Percentiles rank a stretch among this genome's conserved stretches.
Evolutionary conservation across 345 rosid species (phyloP).

Genomic region (Eutrema yunnanense): DNA sequence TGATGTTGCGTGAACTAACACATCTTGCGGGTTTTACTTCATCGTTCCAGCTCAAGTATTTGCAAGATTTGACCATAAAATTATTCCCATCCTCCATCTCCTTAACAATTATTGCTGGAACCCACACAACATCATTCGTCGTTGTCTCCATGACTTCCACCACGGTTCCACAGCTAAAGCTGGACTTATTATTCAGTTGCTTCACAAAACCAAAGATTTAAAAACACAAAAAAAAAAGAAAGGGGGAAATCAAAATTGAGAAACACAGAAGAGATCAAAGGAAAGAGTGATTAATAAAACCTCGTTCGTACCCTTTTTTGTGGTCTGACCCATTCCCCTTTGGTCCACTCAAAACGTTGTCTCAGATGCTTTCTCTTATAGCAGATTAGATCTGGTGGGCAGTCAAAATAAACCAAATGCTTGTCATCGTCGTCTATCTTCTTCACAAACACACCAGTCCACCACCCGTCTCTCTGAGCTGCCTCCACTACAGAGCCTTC

Average conservation of each 20-base stretch:
- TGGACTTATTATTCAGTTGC: conserved; percentile 34
- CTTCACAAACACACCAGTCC: background rate
- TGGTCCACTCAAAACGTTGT: conserved; percentile 2
- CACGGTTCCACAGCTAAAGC: conserved; percentile 28
- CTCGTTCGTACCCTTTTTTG: background rate
- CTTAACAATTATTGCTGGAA: conserved; percentile 48
- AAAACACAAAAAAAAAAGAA: too few relatives aligned
- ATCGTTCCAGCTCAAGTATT: conserved; percentile 25
- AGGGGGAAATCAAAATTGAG: background rate
- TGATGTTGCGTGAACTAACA: conserved; percentile 34
- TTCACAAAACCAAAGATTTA: conserved; percentile 10
- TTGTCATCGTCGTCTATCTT: background rate
- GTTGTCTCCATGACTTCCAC: conserved; percentile 41
- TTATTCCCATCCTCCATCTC: conserved; percentile 33
- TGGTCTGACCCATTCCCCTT: conserved; percentile 22
- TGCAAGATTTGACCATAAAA: conserved; percentile 38
- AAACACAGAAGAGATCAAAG: background rate
- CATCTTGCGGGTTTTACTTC: conserved; percentile 7
- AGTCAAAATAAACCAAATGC: background rate
- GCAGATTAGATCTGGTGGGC: background rate
- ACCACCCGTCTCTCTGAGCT: background rate
- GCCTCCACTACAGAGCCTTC: background rate
- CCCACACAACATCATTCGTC: conserved; percentile 44
- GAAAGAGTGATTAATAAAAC: background rate
- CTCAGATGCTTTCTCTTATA: background rate